Conservation (phyloP, 495 filamentous ascomycete species). For the Tuber borchii region DNA sequence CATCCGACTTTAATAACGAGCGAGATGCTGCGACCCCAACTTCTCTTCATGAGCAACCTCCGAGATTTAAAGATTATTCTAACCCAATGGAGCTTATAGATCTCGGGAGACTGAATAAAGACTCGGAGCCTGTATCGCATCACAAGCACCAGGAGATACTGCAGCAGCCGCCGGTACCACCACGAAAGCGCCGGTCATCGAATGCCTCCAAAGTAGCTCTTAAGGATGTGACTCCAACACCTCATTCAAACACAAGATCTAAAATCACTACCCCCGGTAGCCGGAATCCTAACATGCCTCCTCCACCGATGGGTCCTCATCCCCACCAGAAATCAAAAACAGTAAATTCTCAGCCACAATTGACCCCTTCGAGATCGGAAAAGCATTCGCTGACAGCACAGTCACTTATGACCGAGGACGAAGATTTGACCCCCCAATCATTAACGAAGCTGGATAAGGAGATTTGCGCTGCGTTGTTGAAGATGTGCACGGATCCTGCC, state of each 20-base stretch:
- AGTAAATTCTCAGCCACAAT: slow-evolving; percentile 20
- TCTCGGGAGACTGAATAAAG: slow-evolving; percentile 31
- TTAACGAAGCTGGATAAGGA: slow-evolving; percentile 42
- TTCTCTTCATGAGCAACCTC: slow-evolving; percentile 40
- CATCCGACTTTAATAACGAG: slow-evolving; percentile 16
- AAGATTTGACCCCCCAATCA: slow-evolving; percentile 35
- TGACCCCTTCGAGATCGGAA: slow-evolving; percentile 28
- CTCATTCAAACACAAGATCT: slow-evolving; percentile 34
- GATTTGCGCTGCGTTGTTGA: slow-evolving; percentile 26
- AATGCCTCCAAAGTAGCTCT: slow-evolving; percentile 17
- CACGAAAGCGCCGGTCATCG: slow-evolving; percentile 23
- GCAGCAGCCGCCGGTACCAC: slow-evolving; percentile 21
- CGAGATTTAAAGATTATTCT: slow-evolving; percentile 30
- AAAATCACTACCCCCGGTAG: slow-evolving; percentile 21
- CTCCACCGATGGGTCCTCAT: slow-evolving; percentile 17
- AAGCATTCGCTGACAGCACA: slow-evolving; percentile 15
- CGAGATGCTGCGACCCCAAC: slow-evolving; percentile 19
- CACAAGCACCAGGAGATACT: slow-evolving; percentile 39
- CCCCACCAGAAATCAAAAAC: slow-evolving; percentile 17
- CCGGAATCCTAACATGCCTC: slow-evolving; percentile 21
- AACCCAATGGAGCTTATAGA: slow-evolving; percentile 39
- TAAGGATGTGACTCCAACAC: slow-evolving; percentile 29
- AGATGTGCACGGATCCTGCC: slow-evolving; percentile 16
- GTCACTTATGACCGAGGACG: slow-evolving; percentile 6
- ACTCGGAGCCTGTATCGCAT: slow-evolving; percentile 38